A percentile compares a stretch with the other conserved stretches of the same genome.
These are phyloP conservation scores for Neonectria ditissima DNA, from an alignment of 2,329 filamentous ascomycete species.

Conservation along the genomic window DNA sequence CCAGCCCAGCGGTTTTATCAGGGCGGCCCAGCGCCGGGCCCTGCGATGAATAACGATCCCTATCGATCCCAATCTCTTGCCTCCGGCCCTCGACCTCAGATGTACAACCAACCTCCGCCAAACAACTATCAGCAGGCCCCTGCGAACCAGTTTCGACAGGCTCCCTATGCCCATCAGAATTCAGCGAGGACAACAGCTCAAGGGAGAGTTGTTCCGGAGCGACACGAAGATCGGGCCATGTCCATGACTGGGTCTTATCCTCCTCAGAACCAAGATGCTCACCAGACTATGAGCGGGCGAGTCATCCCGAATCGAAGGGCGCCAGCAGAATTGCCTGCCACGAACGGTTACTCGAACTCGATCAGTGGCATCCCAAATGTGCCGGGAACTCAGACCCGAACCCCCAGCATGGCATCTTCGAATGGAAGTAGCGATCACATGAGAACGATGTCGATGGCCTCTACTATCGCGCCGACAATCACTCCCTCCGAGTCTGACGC, in stretches of 20 bases:
- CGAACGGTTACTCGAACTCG: conserved; percentile 52
- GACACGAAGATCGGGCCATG: conserved; percentile 94
- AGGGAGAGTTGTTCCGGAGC: conserved; percentile 89
- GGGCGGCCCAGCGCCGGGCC: conserved; percentile 64
- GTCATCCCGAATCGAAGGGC: conserved; percentile 81
- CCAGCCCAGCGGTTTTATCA: conserved; percentile 71
- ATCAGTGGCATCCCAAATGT: conserved; percentile 57
- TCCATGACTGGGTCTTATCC: conserved; percentile 84
- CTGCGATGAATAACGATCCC: conserved; percentile 84
- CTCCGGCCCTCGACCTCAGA: conserved; percentile 76
- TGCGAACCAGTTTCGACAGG: conserved; percentile 82
- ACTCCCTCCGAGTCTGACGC: conserved; percentile 69
- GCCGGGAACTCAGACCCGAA: conserved; percentile 67
- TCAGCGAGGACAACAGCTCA: conserved; percentile 88
- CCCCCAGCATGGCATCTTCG: conserved; percentile 72
- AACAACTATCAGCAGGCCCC: conserved; percentile 73
- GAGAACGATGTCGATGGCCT: conserved; percentile 93
- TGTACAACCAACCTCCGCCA: conserved; percentile 74
- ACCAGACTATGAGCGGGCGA: conserved; percentile 94
- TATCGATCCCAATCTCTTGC: conserved; percentile 96
- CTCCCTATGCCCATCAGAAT: conserved; percentile 73
- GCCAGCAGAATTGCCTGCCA: conserved; percentile 54
- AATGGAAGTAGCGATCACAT: conserved; percentile 59
- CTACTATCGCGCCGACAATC: conserved; percentile 79
- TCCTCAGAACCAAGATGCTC: conserved; percentile 78